Evolutionary conservation across 805 yeast species (phyloP), one percentile per base, ranked within the genome.

Genomic region (Schizosaccharomyces lindneri): DNA sequence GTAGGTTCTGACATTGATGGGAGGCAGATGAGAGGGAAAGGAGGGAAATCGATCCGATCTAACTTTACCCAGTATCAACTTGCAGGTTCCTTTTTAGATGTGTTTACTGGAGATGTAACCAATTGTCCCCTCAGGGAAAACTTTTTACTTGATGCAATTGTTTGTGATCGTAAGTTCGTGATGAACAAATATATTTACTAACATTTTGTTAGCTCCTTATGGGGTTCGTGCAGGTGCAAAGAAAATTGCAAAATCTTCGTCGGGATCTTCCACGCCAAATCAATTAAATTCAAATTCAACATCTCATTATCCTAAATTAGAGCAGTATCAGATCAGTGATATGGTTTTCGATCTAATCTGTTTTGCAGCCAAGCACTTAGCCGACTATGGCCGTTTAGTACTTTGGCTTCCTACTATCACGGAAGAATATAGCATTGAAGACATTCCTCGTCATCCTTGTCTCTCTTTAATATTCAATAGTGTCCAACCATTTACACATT

Each of bases 391-490:
- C 0, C 75, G 97, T 65, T 75, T 93, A 43, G 86, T 93, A 32
- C 89, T 88, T 71, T 93, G 98, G 98, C 87, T 89, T 93, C 98
- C 98, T 0, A 84, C 95, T 0, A 95, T 96, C 0, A 88, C 89
- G 69, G 95, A 86, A 67, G 94, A 85, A 65, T 81, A 79, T 65
- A 76, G 80, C 3, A 79, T 77, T 62, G 80, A 85, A 59, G 74
- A 78, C 61, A 81, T 89, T 31, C 97, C 97, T 4, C 81, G 80
- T 66, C 96, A 93, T 71, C 76, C 79, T 64, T 79, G 78, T 55
- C 71, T 93, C 63, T 84, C 85, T 67, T 74, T 88, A 66, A 73
- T 83, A 59, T 81, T 84, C 65, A 81, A 82, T 63, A 76, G 94
- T 64, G 90, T 84, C 48, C 98, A 93, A 70, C 86, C 81, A 65